phyloP scores from a whole-genome alignment of 768 basidiomycete species.

The Sporobolomyces phaffii region DNA sequence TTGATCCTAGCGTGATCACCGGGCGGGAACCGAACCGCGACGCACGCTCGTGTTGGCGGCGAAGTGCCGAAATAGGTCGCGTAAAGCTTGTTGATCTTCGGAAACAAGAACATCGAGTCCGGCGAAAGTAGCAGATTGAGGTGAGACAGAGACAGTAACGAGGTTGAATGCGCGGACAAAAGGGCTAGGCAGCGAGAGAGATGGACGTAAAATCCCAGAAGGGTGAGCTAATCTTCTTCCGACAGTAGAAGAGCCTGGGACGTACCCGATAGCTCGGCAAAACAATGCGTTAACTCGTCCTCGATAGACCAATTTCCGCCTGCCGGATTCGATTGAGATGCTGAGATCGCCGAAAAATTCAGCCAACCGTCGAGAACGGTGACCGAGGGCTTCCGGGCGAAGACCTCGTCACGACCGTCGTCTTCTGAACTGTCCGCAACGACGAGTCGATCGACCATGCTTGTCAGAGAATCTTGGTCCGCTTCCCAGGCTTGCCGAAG shows the following conservation, averaged over 20 bases:
- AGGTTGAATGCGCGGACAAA: slow-evolving; percentile 54
- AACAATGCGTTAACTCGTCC: slow-evolving; percentile 67
- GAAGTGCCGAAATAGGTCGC: slow-evolving; percentile 76
- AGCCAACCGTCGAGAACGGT: slow-evolving; percentile 59
- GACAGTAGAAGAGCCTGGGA: too few species aligned
- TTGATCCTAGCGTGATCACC: slow-evolving; percentile 51
- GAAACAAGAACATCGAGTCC: slow-evolving; percentile 68
- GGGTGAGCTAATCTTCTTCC: too few species aligned
- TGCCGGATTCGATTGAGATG: slow-evolving; percentile 47
- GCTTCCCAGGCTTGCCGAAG: not conserved
- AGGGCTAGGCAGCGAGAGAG: too few species aligned
- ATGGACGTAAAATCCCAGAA: too few species aligned
- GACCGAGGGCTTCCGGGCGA: not conserved
- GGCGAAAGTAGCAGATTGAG: slow-evolving; percentile 67
- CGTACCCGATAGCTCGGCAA: slow-evolving; percentile 60
- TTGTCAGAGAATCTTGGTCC: too few species aligned
- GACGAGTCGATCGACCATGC: not conserved
- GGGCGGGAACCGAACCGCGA: slow-evolving; percentile 64
- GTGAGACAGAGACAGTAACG: slow-evolving; percentile 59
- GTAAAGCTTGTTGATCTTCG: slow-evolving; percentile 70
- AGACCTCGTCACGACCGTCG: slow-evolving; percentile 20
- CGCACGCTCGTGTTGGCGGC: slow-evolving; percentile 91
- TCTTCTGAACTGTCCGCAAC: not conserved
- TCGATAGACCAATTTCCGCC: slow-evolving; percentile 49
- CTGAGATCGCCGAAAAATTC: slow-evolving; percentile 47